Percentiles rank a stretch among this genome's conserved stretches.
These are phyloP conservation scores for Eremochloa ophiuroides DNA, from an alignment of 176 grass and related monocot genomes.

Conservation along the genomic window DNA sequence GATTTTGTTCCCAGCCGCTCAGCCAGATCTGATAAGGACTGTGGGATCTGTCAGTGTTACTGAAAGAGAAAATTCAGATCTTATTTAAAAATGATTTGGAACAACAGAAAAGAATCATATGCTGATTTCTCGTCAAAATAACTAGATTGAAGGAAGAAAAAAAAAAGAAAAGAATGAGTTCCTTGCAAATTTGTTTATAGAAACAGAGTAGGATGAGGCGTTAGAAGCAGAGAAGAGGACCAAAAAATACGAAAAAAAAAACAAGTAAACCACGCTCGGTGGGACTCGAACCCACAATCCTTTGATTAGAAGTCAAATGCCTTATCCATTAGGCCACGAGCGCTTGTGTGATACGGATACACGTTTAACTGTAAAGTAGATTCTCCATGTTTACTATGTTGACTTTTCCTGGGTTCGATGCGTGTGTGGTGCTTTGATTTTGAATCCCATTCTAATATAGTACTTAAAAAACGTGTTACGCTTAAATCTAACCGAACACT, in stretches of 20 bases:
- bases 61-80: not conserved
- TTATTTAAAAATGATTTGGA: not conserved
- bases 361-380: not conserved
- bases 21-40: not conserved
- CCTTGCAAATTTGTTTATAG: not conserved
- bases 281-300: conserved; percentile 80
- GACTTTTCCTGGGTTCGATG: not conserved
- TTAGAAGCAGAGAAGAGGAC: not conserved
- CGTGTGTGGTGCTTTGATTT: not conserved
- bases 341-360: not conserved
- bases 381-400: too few relatives aligned
- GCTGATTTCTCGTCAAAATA: not conserved
- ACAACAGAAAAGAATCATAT: too few relatives aligned
- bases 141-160: not conserved
- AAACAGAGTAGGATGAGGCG: not conserved
- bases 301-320: conserved; percentile 93
- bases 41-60: not conserved
- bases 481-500: too few relatives aligned
- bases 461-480: too few relatives aligned
- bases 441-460: not conserved
- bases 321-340: conserved; percentile 96
- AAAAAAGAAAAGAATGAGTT: not conserved
- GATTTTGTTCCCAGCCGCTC: not conserved
- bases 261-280: conserved; percentile 23
- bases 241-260: not conserved